A percentile compares a stretch with the other conserved stretches of the same genome.
Conservation (phyloP, 78 protist genomes). For the Salpingoeca rosetta region DNA sequence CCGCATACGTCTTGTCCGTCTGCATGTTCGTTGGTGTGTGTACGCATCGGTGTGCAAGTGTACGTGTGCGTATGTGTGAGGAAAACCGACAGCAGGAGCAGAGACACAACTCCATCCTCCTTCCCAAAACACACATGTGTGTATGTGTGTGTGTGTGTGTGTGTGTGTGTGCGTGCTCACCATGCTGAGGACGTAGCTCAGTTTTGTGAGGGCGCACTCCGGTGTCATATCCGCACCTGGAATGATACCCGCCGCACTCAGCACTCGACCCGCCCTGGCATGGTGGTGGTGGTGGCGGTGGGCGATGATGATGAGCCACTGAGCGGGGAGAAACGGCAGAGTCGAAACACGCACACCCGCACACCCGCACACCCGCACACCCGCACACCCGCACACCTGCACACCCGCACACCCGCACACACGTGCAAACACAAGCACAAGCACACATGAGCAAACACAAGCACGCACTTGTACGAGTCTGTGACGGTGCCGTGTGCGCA, state of each 20-base stretch:
- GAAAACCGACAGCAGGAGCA: too few relatives aligned
- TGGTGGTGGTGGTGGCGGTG: too few relatives aligned
- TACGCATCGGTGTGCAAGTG: neutral
- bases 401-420: neutral
- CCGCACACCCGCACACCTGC: too few relatives aligned
- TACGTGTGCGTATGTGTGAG: neutral
- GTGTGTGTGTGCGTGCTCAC: neutral
- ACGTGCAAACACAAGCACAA: neutral
- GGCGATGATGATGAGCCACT: too few relatives aligned
- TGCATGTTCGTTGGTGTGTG: neutral
- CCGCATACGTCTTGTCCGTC: neutral
- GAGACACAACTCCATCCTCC: too few relatives aligned
- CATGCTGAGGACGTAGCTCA: slow-evolving; percentile 51
- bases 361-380: too few relatives aligned
- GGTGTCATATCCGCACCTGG: slow-evolving; percentile 79
- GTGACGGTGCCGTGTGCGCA: neutral
- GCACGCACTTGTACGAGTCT: neutral
- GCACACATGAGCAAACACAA: neutral
- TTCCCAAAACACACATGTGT: neutral
- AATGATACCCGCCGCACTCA: slow-evolving; percentile 23
- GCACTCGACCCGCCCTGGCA: neutral
- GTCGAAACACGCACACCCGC: too few relatives aligned
- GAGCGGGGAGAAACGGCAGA: too few relatives aligned
- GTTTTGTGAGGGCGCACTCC: slow-evolving; percentile 74
- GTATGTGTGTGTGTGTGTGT: too few relatives aligned